Percentiles rank a stretch among this genome's conserved stretches.
These are phyloP conservation scores for Pseudocercospora vitis DNA, from an alignment of 2,329 filamentous ascomycete genomes.

Conservation along the genomic window DNA sequence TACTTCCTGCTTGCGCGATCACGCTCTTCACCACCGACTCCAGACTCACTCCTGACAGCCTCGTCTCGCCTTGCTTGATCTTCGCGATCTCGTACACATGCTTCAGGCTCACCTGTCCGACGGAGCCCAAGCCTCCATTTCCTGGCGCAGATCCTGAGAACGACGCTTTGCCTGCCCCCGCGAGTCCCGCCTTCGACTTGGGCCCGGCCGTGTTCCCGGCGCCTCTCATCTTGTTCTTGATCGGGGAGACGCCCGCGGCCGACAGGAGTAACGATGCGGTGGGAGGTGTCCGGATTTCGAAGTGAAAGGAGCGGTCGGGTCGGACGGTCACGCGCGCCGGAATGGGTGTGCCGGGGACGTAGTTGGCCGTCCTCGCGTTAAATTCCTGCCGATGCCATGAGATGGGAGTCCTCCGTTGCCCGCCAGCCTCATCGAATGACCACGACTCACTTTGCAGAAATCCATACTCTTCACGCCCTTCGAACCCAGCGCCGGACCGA, in stretches of 20 bases:
- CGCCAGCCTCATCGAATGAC: neutral
- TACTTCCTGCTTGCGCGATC: slow-evolving; percentile 52
- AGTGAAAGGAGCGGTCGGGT: slow-evolving; percentile 87
- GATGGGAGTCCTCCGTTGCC: neutral
- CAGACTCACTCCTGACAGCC: slow-evolving; percentile 68
- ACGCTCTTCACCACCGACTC: slow-evolving; percentile 80
- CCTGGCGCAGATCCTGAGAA: slow-evolving; percentile 30
- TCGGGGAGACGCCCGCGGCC: slow-evolving; percentile 73
- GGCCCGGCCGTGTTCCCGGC: slow-evolving; percentile 58
- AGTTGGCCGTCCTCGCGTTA: slow-evolving; percentile 66
- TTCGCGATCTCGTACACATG: slow-evolving; percentile 97
- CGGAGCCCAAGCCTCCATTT: slow-evolving; percentile 70
- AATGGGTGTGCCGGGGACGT: slow-evolving; percentile 77
- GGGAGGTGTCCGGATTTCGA: slow-evolving; percentile 87
- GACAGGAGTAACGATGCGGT: slow-evolving; percentile 86
- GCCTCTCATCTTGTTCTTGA: slow-evolving; percentile 74
- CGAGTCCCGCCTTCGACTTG: slow-evolving; percentile 40
- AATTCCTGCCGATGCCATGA: slow-evolving; percentile 24
- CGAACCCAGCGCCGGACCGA: slow-evolving; percentile 91
- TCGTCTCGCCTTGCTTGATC: slow-evolving; percentile 69
- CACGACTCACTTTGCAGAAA: slow-evolving; percentile 83
- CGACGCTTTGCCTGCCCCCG: slow-evolving; percentile 41
- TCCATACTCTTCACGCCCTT: slow-evolving; percentile 99
- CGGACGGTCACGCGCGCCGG: slow-evolving; percentile 89
- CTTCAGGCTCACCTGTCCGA: slow-evolving; percentile 84